phyloP scores from a whole-genome alignment of 2,329 filamentous ascomycete species.

The Xenosphaeropsis pyriputrescens region DNA sequence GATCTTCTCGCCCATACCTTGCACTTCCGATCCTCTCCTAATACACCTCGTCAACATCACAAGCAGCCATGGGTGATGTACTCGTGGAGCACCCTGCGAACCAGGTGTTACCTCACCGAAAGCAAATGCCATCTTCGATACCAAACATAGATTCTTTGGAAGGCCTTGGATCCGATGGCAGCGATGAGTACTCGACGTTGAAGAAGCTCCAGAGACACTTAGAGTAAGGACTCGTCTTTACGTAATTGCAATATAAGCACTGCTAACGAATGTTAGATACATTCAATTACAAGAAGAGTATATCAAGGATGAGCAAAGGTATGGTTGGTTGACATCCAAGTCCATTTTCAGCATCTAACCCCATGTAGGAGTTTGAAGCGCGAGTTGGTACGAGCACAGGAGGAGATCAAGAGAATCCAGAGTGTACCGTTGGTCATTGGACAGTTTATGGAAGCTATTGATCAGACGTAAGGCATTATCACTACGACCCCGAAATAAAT shows the following conservation, averaged over 20 bases:
- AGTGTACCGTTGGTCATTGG: constrained; percentile 96
- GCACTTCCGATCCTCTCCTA: too few species aligned
- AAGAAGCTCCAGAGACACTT: constrained; percentile 95
- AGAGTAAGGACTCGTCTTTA: constrained; percentile 46
- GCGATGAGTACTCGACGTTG: constrained; percentile 86
- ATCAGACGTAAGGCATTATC: constrained; percentile 65
- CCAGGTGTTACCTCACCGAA: constrained; percentile 65
- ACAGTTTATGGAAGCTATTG: constrained; percentile 99
- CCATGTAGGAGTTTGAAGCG: constrained; percentile 72
- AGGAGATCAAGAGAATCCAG: constrained; percentile 99
- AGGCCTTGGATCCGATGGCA: constrained; percentile 64
- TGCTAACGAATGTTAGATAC: constrained; percentile 39
- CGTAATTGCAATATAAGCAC: not conserved
- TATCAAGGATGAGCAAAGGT: constrained; percentile 99
- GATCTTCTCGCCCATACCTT: too few species aligned
- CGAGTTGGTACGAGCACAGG: constrained; percentile 90
- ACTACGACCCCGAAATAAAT: not conserved
- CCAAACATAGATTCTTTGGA: constrained; percentile 85
- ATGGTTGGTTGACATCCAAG: constrained; percentile 9
- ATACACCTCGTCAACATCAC: too few species aligned
- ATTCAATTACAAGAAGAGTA: constrained; percentile 99
- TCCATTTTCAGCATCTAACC: constrained; percentile 5
- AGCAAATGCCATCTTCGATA: constrained; percentile 64
- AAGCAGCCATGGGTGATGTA: constrained; percentile 63
- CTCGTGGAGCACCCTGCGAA: constrained; percentile 69